A percentile compares a stretch with the other conserved stretches of the same genome.
These are phyloP conservation scores for Favolaschia claudopus DNA, from an alignment of 768 basidiomycete species.

Conservation along the genomic window DNA sequence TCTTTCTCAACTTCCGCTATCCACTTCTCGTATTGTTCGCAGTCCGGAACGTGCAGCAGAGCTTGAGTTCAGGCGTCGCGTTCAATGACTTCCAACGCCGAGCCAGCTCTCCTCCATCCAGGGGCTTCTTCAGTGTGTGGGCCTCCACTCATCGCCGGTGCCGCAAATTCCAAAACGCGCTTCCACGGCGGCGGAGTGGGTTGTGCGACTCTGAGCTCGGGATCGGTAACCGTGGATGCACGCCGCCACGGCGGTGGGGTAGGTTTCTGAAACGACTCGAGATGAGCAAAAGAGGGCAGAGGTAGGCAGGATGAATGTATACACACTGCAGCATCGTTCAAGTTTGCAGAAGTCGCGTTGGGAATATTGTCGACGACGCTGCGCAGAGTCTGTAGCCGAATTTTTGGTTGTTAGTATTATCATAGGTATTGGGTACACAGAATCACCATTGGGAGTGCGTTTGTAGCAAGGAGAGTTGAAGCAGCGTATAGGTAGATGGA, in stretches of 20 bases:
- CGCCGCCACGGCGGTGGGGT: conserved; percentile 2
- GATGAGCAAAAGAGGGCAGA: not conserved
- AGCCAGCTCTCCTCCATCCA: too few species aligned
- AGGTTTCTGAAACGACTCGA: too few species aligned
- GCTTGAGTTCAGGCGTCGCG: too few species aligned
- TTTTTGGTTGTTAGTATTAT: conserved; percentile 4
- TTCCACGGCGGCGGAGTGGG: conserved; percentile 4
- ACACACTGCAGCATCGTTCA: conserved; percentile 2
- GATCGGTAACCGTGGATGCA: not conserved
- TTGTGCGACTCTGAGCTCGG: too few species aligned
- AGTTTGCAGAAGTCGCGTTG: not conserved
- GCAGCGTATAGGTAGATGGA: not conserved
- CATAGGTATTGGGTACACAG: not conserved
- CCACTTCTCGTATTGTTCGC: too few species aligned
- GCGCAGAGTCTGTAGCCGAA: conserved; percentile 1
- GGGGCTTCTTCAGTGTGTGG: not conserved
- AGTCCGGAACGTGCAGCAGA: too few species aligned
- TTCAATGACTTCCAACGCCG: too few species aligned
- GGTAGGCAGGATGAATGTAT: conserved; percentile 2
- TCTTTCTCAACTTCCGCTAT: too few species aligned
- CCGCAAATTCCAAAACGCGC: too few species aligned
- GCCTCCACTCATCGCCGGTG: too few species aligned
- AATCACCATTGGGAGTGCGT: conserved; percentile 15
- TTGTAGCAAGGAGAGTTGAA: not conserved
- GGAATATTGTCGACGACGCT: not conserved